These are phyloP conservation scores for Penicillium manginii DNA, from an alignment of 495 filamentous ascomycete species.

Conservation along the genomic window DNA sequence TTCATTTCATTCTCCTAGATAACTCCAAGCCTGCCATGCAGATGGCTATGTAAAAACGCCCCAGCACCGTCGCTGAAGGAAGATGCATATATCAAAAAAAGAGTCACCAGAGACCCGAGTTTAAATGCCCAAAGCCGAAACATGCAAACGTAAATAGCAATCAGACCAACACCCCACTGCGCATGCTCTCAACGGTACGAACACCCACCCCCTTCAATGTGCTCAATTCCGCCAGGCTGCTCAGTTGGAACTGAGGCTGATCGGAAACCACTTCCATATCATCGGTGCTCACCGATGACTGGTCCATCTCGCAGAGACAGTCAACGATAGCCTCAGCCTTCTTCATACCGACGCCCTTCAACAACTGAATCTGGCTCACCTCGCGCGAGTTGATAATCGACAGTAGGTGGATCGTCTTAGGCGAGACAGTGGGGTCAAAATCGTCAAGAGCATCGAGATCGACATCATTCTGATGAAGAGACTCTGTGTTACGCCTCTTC, in stretches of 20 bases:
- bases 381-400: constrained; percentile 87
- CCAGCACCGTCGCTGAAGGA: constrained; percentile 46
- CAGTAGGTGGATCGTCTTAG: constrained; percentile 71
- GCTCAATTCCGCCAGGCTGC: constrained; percentile 49
- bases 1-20: constrained; percentile 4
- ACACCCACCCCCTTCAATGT: constrained; percentile 54
- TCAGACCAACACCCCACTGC: constrained; percentile 49
- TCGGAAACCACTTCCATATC: constrained; percentile 22
- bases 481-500: constrained; percentile 47
- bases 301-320: constrained; percentile 54
- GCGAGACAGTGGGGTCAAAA: constrained; percentile 52
- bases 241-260: constrained; percentile 39
- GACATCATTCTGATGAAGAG: constrained; percentile 22
- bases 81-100: constrained; percentile 26
- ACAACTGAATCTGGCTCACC: constrained; percentile 60
- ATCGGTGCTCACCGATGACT: constrained; percentile 20
- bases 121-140: constrained; percentile 16
- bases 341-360: constrained; percentile 68
- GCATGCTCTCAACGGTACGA: constrained; percentile 60
- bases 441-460: constrained; percentile 29
- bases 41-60: constrained; percentile 28
- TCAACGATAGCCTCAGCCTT: constrained; percentile 59
- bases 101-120: constrained; percentile 19
- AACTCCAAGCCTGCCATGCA: constrained; percentile 1
- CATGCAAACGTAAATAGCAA: constrained; percentile 16